Base-by-base conservation (phyloP, 768 basidiomycete genomes). In the Cyclocybe aegerita region DNA sequence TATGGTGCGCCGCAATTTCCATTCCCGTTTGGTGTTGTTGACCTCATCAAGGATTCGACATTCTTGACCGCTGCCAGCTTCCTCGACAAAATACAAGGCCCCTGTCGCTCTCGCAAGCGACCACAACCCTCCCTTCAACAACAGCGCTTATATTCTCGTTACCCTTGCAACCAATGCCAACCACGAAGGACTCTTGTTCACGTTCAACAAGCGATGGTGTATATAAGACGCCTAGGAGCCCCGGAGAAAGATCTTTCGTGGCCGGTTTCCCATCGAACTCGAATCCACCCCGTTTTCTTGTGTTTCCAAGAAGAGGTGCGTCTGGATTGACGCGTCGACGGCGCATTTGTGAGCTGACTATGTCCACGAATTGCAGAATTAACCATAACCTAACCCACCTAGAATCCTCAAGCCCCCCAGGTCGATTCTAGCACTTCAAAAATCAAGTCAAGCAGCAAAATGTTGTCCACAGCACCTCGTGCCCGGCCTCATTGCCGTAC, bases 401-500 rank as follows among this genome's bases (percentile, higher is more conserved):
- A 31, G 30, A 32, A 23, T 45, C 36, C 14, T 45, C 35, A 29
- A 39, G 40, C 41, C 17, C 48, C 33, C 31, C 7, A 36, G 11
- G 23, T 10, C 41, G 31, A 32, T 36, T 31, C 32, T 23, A 30
- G 17, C 14, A 37, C 12, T 23, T 14, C 9, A 11, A 15, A 32
- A 4, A 23, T 23, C 9, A 46, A 29, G 14, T 36, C 40, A 39
- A 31, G 29, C 46, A 39, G 35, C 46, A 45, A 34, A 38, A 2
- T 30, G 45, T 12, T 33, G 15, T 15, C 36, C 15, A 34, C 46
- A n/a, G 38, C 49, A n/a, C 32, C 50, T 6, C 55, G 53, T 35
- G 54, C 48, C 39, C 23, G 46, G 12, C 59, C 53, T 4, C 53
- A 49, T 34, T 60, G 59, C 49, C 53, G 53, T 14, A 55, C 53